phyloP scores from a whole-genome alignment of 2,329 filamentous ascomycete species.

The Ophidiomyces ophidiicola region DNA sequence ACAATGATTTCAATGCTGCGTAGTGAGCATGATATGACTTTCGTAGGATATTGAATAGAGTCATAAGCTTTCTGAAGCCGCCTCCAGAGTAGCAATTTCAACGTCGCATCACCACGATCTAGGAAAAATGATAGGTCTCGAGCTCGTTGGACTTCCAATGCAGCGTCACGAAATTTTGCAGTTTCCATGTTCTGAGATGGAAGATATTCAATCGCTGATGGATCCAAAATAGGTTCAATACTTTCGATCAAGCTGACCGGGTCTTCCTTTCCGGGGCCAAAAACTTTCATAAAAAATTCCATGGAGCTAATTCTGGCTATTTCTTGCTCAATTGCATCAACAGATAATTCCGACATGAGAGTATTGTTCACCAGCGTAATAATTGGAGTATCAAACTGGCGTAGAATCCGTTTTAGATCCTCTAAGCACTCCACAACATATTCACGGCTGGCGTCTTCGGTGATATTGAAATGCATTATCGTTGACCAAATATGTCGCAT shows the following conservation, averaged over 20 bases:
- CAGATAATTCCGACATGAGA: conserved; percentile 76
- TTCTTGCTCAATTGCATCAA: conserved; percentile 73
- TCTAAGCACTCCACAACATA: conserved; percentile 51
- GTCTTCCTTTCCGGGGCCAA: conserved; percentile 68
- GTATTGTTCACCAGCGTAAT: conserved; percentile 67
- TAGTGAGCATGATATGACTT: conserved; percentile 76
- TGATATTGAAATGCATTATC: conserved; percentile 48
- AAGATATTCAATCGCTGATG: conserved; percentile 30
- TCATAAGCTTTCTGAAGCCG: conserved; percentile 81
- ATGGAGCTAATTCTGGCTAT: conserved; percentile 87
- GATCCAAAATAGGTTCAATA: conserved; percentile 81
- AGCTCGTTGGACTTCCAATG: conserved; percentile 1
- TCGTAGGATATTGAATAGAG: conserved; percentile 71
- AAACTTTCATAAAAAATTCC: conserved; percentile 88
- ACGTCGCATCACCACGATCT: conserved; percentile 63
- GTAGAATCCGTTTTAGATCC: conserved; percentile 47
- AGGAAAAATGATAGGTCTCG: conserved; percentile 79
- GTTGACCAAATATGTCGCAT: conserved; percentile 57
- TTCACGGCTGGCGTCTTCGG: conserved; percentile 44
- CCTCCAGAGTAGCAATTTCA: conserved; percentile 81
- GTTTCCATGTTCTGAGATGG: not conserved
- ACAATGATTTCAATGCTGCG: conserved; percentile 76
- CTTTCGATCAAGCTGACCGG: conserved; percentile 79
- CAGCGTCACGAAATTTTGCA: not conserved
- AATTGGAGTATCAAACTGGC: conserved; percentile 36